These are phyloP conservation scores for Andrographis paniculata DNA, from an alignment of 305 asterid species.

Conservation along the genomic window DNA sequence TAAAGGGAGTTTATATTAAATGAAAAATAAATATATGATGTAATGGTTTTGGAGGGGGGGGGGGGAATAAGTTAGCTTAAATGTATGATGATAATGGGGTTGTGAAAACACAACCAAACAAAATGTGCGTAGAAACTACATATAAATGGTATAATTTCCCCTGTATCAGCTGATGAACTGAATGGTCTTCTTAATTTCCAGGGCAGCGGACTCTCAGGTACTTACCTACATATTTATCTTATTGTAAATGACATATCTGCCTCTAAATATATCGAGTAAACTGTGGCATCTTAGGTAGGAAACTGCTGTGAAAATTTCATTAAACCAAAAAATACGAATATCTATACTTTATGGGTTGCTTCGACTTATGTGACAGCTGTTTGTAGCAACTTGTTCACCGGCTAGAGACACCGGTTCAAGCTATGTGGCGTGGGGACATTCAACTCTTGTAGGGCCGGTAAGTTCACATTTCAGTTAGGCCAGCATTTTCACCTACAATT, in stretches of 20 bases:
- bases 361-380: conserved; percentile 40
- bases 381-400: conserved; percentile 88
- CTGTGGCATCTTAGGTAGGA: not conserved
- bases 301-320: not conserved
- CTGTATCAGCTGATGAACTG: conserved; percentile 8
- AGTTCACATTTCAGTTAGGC: conserved; percentile 20
- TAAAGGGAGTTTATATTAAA: too few species aligned
- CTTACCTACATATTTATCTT: not conserved
- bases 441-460: conserved; percentile 88
- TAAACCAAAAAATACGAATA: not conserved
- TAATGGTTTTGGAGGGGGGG: too few species aligned
- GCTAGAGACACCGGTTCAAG: conserved; percentile 62
- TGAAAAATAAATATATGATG: too few species aligned
- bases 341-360: conserved; percentile 4
- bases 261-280: too few species aligned
- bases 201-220: conserved; percentile 96
- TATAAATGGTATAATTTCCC: too few species aligned
- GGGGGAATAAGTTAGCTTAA: too few species aligned
- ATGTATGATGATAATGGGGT: too few species aligned
- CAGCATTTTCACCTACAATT: conserved; percentile 2
- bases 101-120: too few species aligned
- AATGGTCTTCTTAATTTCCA: conserved; percentile 34
- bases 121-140: too few species aligned
- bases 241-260: not conserved
- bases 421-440: conserved; percentile 95